Percentiles rank a stretch among this genome's conserved stretches.
Evolutionary conservation across 805 yeast species (phyloP).

Genomic region (Isabelozyma gotoi): DNA sequence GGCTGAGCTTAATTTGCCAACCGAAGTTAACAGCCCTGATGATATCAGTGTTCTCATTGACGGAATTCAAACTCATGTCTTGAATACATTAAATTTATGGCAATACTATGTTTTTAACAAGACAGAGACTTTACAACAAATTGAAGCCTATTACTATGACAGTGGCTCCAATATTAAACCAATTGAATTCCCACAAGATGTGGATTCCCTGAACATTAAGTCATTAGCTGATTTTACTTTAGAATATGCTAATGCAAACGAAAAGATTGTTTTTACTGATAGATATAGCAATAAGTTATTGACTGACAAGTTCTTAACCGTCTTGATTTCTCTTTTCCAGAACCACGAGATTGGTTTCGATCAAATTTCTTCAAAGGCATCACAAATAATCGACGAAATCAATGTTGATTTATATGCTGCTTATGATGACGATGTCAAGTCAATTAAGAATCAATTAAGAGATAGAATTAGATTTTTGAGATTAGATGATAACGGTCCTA

Average conservation of each 20-base stretch:
- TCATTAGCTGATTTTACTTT: constrained; percentile 51
- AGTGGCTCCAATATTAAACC: constrained; percentile 15
- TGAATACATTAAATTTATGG: constrained; percentile 74
- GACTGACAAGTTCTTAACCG: constrained; percentile 47
- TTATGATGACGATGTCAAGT: constrained; percentile 71
- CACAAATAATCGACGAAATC: constrained; percentile 67
- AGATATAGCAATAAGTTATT: constrained; percentile 60
- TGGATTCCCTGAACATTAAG: constrained; percentile 35
- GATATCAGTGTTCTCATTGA: constrained; percentile 66
- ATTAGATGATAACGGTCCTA: constrained; percentile 80
- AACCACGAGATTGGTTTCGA: constrained; percentile 20
- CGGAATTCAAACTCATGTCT: constrained; percentile 66
- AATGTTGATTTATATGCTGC: constrained; percentile 69
- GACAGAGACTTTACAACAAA: constrained; percentile 31
- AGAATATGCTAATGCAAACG: constrained; percentile 37
- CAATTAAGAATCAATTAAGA: constrained; percentile 65
- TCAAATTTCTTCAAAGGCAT: constrained; percentile 36
- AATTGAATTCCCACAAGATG: constrained; percentile 44
- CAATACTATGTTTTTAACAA: constrained; percentile 79
- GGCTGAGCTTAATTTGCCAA: constrained; percentile 60
- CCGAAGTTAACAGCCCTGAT: constrained; percentile 44
- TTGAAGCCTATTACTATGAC: constrained; percentile 38
- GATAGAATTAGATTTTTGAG: constrained; percentile 78
- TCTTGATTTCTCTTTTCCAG: constrained; percentile 37
- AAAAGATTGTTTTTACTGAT: constrained; percentile 44